Conservation (phyloP, 148 eudicot species). For the Euryodendron excelsum region DNA sequence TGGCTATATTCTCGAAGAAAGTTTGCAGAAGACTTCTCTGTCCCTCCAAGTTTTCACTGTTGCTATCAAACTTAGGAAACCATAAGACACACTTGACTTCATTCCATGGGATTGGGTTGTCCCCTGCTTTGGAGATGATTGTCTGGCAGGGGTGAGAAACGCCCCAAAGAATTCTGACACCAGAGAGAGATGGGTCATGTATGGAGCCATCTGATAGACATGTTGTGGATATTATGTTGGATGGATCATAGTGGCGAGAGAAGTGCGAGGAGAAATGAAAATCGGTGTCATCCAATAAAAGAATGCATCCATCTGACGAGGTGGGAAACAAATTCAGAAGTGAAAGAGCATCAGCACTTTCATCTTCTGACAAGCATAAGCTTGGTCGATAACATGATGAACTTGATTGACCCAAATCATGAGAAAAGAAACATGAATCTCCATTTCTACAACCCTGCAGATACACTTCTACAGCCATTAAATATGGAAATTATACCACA, state of each 20-base stretch:
- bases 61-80: slow-evolving; percentile 53
- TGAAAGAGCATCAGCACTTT: slow-evolving; percentile 32
- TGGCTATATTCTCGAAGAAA: slow-evolving; percentile 60
- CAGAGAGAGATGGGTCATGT: slow-evolving; percentile 39
- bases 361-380: slow-evolving; percentile 58
- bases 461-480: slow-evolving; percentile 9
- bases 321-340: slow-evolving; percentile 51
- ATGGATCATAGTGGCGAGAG: slow-evolving; percentile 47
- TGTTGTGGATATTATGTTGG: slow-evolving; percentile 62
- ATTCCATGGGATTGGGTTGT: slow-evolving; percentile 59
- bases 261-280: slow-evolving; percentile 55
- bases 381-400: slow-evolving; percentile 24
- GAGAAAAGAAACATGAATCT: slow-evolving; percentile 64
- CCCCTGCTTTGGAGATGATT: slow-evolving; percentile 35
- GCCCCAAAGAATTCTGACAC: slow-evolving; percentile 47
- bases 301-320: slow-evolving; percentile 39
- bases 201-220: slow-evolving; percentile 31
- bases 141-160: slow-evolving; percentile 46
- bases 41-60: slow-evolving; percentile 40
- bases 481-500: not conserved
- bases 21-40: slow-evolving; percentile 44
- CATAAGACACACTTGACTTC: slow-evolving; percentile 65
- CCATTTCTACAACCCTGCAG: slow-evolving; percentile 91
- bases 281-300: slow-evolving; percentile 64
- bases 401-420: slow-evolving; percentile 41